These are phyloP conservation scores for Sarocladiaceae sp. DNA, from an alignment of 2,329 filamentous ascomycete species.

Conservation along the genomic window DNA sequence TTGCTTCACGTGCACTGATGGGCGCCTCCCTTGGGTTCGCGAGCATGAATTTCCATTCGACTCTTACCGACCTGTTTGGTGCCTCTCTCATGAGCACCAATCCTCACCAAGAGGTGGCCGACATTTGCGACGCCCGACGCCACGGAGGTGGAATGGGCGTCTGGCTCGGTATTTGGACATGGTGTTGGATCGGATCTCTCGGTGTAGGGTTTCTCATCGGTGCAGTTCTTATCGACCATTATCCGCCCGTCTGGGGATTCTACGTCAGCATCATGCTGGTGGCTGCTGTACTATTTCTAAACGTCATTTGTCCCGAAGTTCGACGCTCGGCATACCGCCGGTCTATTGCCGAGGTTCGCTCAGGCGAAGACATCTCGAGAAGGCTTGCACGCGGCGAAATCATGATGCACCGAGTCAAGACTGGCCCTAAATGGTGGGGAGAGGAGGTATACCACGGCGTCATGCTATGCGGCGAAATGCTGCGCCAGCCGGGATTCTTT, in stretches of 20 bases:
- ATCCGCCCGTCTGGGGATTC: constrained; percentile 69
- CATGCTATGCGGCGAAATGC: constrained; percentile 63
- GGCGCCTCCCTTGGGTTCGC: constrained; percentile 69
- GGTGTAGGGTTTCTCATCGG: constrained; percentile 69
- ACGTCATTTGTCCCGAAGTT: constrained; percentile 68
- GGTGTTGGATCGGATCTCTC: constrained; percentile 70
- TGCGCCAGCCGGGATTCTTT: constrained; percentile 70
- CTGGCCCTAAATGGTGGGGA: constrained; percentile 72
- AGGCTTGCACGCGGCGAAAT: constrained; percentile 68
- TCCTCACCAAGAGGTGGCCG: constrained; percentile 68
- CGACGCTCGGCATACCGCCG: constrained; percentile 64
- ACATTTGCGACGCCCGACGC: constrained; percentile 63
- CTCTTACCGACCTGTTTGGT: constrained; percentile 71
- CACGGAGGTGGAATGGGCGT: constrained; percentile 75
- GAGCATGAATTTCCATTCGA: constrained; percentile 72
- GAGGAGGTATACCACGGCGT: constrained; percentile 71
- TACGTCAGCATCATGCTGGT: constrained; percentile 68
- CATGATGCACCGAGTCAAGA: constrained; percentile 69
- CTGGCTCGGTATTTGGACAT: constrained; percentile 78
- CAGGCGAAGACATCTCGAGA: constrained; percentile 45
- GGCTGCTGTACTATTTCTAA: constrained; percentile 61
- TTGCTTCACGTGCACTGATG: constrained; percentile 61
- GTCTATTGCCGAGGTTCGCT: constrained; percentile 62
- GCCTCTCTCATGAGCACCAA: constrained; percentile 68
- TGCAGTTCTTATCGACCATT: constrained; percentile 60